Percentiles rank a stretch among this genome's conserved stretches.
These are phyloP conservation scores for Aulographum hederae DNA, from an alignment of 2,329 filamentous ascomycete genomes.

Conservation along the genomic window DNA sequence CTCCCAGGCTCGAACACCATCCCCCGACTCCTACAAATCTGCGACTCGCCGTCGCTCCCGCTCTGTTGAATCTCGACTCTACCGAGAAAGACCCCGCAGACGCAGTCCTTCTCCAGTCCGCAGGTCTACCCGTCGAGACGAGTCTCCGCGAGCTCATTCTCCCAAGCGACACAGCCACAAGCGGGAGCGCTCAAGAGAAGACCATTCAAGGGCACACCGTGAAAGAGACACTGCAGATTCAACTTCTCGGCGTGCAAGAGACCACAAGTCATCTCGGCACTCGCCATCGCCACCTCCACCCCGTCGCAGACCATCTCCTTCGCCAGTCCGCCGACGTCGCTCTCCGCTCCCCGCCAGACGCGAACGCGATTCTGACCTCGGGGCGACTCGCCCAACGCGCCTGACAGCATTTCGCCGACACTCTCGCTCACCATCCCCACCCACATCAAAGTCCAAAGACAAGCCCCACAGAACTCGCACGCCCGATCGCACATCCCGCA, in stretches of 20 bases:
- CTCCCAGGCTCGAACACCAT: not conserved
- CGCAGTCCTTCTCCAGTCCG: slow-evolving; percentile 9
- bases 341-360: not conserved
- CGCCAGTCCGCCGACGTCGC: slow-evolving; percentile 1
- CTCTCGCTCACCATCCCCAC: no score
- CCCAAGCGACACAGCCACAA: slow-evolving; percentile 5
- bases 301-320: slow-evolving; percentile 2
- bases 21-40: slow-evolving; percentile 1
- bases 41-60: slow-evolving; percentile 11
- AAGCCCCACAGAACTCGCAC: no score
- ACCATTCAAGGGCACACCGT: slow-evolving; percentile 6
- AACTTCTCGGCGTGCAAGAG: not conserved
- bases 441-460: no score
- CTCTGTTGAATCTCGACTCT: slow-evolving; percentile 8
- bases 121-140: slow-evolving; percentile 1
- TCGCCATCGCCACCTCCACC: slow-evolving; percentile 1
- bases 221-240: slow-evolving; percentile 6
- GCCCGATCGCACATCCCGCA: no score
- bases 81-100: slow-evolving; percentile 1
- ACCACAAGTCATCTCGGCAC: slow-evolving; percentile 1
- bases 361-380: not conserved
- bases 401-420: no score
- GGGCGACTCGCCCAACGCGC: no score
- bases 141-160: not conserved
- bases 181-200: slow-evolving; percentile 9